Evolutionary conservation across 2,329 filamentous ascomycete genomes (phyloP), one percentile per base, ranked within the genome.

Genomic region (Aspergillus texensis): DNA sequence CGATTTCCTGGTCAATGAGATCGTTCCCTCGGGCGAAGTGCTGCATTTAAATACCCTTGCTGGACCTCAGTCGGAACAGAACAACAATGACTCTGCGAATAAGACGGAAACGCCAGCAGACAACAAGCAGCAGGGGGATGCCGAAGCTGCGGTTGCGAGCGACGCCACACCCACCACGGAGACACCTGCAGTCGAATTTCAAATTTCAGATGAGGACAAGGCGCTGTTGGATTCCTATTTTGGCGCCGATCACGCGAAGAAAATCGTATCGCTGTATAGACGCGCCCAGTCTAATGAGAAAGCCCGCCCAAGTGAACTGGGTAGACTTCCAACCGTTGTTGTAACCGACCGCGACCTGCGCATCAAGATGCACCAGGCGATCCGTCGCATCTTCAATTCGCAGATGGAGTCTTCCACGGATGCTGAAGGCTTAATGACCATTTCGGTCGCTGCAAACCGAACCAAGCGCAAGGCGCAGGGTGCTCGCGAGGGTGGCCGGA

Each of bases 1-100:
- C 4, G 94, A 97, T 76, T 97, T 97, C 72, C 83, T 95, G 70
- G 94, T 97, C 70, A 94, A 96, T 73, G 94, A 97, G 78, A 94
- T 97, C 66, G 81, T 86, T 24, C 88, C 89, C 34, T 86, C 90
- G 72, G 93, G 93, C 19, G 79, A 88, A 60, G 91, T 96, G 16
- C 77, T 95, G 58, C 92, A 94, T 76, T 81, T 97, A 56, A 83
- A 78, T 62, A 85, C 82, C 59, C 77, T 85, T 19, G 69, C 71
- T 21, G 71, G 72, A 9, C 76, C 77, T 0, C 55, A 64, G 16
- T 64, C 70, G 10, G 59, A 64, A 32, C 60, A 66, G 10, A 50
- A 65, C 1, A 63, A 66, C 19, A 24, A 62, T 39, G 59, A 60
- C 16, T 9, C 65, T 21, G 50, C 63, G 32, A 59, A 70, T 16